These are phyloP conservation scores for Metarhizium brunneum DNA, from an alignment of 2,329 filamentous ascomycete genomes.

Conservation along the genomic window DNA sequence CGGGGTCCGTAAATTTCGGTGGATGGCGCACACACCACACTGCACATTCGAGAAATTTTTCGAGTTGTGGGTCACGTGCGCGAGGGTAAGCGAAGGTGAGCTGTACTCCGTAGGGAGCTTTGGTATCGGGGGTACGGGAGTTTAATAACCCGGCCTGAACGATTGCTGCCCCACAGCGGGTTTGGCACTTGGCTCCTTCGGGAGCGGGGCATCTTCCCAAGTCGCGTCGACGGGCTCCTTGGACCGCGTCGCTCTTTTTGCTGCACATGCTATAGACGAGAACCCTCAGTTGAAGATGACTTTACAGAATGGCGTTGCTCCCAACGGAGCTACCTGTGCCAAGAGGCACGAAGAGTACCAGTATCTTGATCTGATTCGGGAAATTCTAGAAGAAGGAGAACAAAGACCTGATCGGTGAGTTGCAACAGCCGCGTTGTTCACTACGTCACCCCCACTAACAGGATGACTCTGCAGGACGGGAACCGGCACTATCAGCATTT, in stretches of 20 bases:
- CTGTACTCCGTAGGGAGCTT: background rate
- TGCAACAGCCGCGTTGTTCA: background rate
- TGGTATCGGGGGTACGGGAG: background rate
- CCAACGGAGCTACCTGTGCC: background rate
- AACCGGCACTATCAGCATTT: conserved; percentile 84
- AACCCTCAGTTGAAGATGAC: background rate
- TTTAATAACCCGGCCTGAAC: background rate
- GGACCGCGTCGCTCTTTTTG: background rate
- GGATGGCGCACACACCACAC: conserved; percentile 8
- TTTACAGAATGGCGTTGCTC: background rate
- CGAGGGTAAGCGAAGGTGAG: conserved; percentile 14
- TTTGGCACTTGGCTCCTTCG: background rate
- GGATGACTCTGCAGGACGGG: conserved; percentile 57
- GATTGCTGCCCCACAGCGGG: background rate
- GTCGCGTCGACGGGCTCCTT: conserved; percentile 3
- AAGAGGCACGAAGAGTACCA: conserved; percentile 75
- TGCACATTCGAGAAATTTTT: conserved; percentile 2
- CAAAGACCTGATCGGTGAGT: conserved; percentile 73
- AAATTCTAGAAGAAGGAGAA: conserved; percentile 77
- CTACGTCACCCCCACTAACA: background rate
- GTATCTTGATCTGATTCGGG: conserved; percentile 80
- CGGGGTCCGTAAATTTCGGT: conserved; percentile 13
- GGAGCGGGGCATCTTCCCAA: background rate
- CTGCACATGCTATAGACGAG: conserved; percentile 4
- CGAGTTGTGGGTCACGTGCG: conserved; percentile 19